These are phyloP conservation scores for Stachybotrys elegans DNA, from an alignment of 2,329 filamentous ascomycete genomes.

Conservation along the genomic window DNA sequence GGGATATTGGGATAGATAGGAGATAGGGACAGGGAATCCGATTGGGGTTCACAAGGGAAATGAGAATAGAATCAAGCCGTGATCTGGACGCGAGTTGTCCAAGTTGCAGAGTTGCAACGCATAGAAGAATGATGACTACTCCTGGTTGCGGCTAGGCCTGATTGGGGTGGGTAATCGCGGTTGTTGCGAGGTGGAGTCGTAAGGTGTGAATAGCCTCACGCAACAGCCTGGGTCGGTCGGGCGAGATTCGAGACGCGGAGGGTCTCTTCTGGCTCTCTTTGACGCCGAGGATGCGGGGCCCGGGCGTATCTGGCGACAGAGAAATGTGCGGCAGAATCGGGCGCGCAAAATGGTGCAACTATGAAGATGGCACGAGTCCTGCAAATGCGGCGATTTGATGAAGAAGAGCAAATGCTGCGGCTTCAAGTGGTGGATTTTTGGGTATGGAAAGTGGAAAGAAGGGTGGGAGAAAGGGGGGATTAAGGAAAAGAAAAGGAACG, in stretches of 20 bases:
- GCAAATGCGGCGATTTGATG: conserved; percentile 37
- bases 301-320: conserved; percentile 13
- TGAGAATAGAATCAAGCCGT: no score
- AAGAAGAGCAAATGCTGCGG: conserved; percentile 23
- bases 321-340: conserved; percentile 22
- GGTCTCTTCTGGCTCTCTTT: conserved; percentile 14
- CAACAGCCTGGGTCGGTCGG: conserved; percentile 14
- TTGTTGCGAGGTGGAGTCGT: conserved; percentile 11
- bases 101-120: no score
- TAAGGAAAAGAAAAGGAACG: conserved; percentile 18
- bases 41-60: no score
- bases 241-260: conserved; percentile 8
- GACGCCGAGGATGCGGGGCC: conserved; percentile 13
- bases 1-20: no score
- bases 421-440: conserved; percentile 26
- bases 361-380: conserved; percentile 28
- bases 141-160: no score
- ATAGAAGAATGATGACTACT: no score
- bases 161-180: no score
- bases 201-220: conserved; percentile 37
- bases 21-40: no score
- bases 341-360: conserved; percentile 28
- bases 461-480: conserved; percentile 15
- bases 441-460: conserved; percentile 26
- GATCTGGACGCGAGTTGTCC: no score